Conservation (phyloP, 1,284 basidiomycete genomes). For the Apiotrichum veenhuisii region DNA sequence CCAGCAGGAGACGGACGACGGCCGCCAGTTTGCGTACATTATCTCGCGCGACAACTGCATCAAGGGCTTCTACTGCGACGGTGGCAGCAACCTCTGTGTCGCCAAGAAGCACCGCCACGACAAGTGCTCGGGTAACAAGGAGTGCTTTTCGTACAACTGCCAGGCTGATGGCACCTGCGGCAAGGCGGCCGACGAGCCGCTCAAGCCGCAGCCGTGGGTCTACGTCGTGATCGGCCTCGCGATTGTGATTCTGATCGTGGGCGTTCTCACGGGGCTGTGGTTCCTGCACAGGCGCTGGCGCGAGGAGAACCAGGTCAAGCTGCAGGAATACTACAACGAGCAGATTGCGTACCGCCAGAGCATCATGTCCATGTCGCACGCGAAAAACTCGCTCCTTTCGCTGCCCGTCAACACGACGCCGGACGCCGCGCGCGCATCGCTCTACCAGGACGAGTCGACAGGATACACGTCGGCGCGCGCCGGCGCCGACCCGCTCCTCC, state of each 20-base stretch:
- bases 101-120: conserved; percentile 58
- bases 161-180: conserved; percentile 60
- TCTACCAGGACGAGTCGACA: conserved; percentile 23
- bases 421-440: conserved; percentile 25
- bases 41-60: conserved; percentile 64
- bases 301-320: conserved; percentile 70
- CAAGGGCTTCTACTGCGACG: conserved; percentile 69
- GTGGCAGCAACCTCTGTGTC: conserved; percentile 57
- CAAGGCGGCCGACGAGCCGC: conserved; percentile 59
- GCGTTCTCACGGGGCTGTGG: conserved; percentile 64
- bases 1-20: conserved; percentile 56
- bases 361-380: conserved; percentile 49
- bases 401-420: conserved; percentile 26
- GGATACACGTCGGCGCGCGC: conserved; percentile 18
- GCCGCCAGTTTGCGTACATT: conserved; percentile 64
- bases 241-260: conserved; percentile 71
- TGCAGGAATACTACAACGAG: conserved; percentile 80
- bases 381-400: conserved; percentile 44
- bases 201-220: conserved; percentile 63
- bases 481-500: conserved; percentile 20
- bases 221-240: conserved; percentile 69
- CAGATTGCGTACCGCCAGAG: conserved; percentile 51
- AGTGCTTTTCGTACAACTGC: conserved; percentile 77
- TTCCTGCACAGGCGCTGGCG: conserved; percentile 66
- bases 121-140: conserved; percentile 71